Percentiles rank a stretch among this genome's conserved stretches.
These are phyloP conservation scores for Mixia osmundae DNA, from an alignment of 1,284 basidiomycete species.

Conservation along the genomic window DNA sequence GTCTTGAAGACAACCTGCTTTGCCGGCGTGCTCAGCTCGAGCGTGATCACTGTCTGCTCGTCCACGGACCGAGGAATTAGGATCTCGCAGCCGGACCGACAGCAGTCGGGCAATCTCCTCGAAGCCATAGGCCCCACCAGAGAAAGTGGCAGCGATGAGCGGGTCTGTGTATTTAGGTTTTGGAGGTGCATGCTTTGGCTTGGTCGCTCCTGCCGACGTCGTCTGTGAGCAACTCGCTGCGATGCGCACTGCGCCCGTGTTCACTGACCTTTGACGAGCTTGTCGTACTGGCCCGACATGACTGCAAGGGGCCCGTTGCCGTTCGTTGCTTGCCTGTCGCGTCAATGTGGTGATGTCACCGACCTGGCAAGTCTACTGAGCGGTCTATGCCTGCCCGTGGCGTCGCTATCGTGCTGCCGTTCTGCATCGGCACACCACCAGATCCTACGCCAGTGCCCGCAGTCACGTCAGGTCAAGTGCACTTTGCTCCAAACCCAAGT, in stretches of 20 bases:
- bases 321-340: too few species aligned
- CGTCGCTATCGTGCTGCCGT: too few species aligned
- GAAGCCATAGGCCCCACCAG: conserved; percentile 60
- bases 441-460: too few species aligned
- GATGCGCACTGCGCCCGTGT: not conserved
- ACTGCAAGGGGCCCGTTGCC: too few species aligned
- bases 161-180: conserved; percentile 63
- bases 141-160: conserved; percentile 82
- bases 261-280: conserved; percentile 46
- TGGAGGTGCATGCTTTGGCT: conserved; percentile 77
- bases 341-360: too few species aligned
- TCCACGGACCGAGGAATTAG: conserved; percentile 54
- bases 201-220: conserved; percentile 23
- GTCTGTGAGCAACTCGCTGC: not conserved
- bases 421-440: too few species aligned
- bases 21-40: not conserved
- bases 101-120: conserved; percentile 79
- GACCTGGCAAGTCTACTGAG: too few species aligned
- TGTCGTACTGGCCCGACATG: too few species aligned
- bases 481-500: too few species aligned
- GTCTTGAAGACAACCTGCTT: conserved; percentile 94
- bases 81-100: conserved; percentile 56
- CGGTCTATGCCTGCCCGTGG: too few species aligned
- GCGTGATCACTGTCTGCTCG: not conserved
- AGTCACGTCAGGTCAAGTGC: too few species aligned